Base-by-base conservation (phyloP, 371 early-diverging fungal genomes). In the Homolaphlyctis polyrhiza region DNA sequence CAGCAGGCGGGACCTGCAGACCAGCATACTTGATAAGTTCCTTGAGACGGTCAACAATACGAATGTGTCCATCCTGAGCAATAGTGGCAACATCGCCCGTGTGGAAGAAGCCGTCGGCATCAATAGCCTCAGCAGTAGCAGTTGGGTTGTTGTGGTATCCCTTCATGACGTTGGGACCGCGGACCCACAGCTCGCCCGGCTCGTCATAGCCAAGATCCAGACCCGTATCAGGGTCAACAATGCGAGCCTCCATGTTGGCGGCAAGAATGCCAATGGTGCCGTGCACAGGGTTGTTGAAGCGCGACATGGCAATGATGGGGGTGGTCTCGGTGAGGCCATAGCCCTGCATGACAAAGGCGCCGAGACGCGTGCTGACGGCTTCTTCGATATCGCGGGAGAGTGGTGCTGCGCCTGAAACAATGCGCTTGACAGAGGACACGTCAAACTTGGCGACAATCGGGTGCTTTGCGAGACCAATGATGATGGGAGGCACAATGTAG, bases 121-220 rank as follows among this genome's bases (percentile, higher is more conserved):
- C 85, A 49, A 95, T 86, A 1, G 87, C 81, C 11, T 73, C 76
- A 18, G 70, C 76, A 3, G 91, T 93, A 0, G 90, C 92, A 62
- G 86, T 77, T 6, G 23, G 39, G 58, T 90, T 83, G 69, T 93
- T 93, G 70, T 83, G 83, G 77, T 94, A 94, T 18, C 76, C 92
- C 47, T 80, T 75, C 65, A 89, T 84, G 67, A 93, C 77, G 35
- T 84, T 76, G 0, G 89, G 86, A 16, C 94, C 98, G 61, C 95
- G 90, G 34, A 94, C 73, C 80, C 87, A 91, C 57, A 98, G 75
- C 73, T 98, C 96, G 60, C 96, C 95, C 72, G 90, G 35, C 89
- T 65, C 62, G 59, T 62, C 52, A 54, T 54, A 62, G 58, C 60
- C 61, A 27, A 34, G 2, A 43, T 57, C 32, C 33, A 52, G 18